phyloP scores from a whole-genome alignment of 2,329 filamentous ascomycete species.

The Hypoxylon sp. region DNA sequence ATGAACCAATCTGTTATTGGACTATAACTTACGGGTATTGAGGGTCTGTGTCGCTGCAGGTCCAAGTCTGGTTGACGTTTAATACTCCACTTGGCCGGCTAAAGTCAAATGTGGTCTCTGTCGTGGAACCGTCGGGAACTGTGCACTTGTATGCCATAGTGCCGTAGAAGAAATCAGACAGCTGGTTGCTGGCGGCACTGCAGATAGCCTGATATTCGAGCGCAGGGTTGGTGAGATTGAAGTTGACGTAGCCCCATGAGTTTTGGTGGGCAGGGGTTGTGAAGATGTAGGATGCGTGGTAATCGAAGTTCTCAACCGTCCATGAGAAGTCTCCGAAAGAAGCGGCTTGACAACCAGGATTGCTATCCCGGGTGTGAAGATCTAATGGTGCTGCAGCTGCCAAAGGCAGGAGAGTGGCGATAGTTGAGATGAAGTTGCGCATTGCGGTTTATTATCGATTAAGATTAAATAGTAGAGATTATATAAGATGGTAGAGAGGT shows the following conservation, averaged over 20 bases:
- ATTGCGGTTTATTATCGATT: constrained; percentile 41
- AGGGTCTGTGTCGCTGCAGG: constrained; percentile 60
- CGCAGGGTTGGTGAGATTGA: constrained; percentile 65
- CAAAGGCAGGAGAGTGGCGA: constrained; percentile 50
- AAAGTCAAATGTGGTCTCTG: constrained; percentile 62
- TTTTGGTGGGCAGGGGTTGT: constrained; percentile 67
- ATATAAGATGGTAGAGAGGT: neutral
- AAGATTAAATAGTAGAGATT: constrained; percentile 6
- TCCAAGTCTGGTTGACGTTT: constrained; percentile 66
- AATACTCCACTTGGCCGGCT: constrained; percentile 57
- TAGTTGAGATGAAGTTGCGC: constrained; percentile 49
- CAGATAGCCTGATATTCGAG: constrained; percentile 59
- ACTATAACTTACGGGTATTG: constrained; percentile 56
- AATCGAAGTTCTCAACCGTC: constrained; percentile 63
- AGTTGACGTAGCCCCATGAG: constrained; percentile 63
- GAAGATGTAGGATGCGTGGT: constrained; percentile 65
- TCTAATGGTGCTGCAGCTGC: constrained; percentile 49
- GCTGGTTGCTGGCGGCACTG: constrained; percentile 59
- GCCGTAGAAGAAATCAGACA: constrained; percentile 67
- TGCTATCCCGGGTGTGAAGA: constrained; percentile 44
- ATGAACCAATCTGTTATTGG: neutral
- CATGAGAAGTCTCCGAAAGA: constrained; percentile 59
- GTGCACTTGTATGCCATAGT: constrained; percentile 62
- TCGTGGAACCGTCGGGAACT: constrained; percentile 51
- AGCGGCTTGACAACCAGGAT: constrained; percentile 53